Base-by-base conservation (phyloP, 2,329 filamentous ascomycete genomes). In the Trichoderma citrinoviride region DNA sequence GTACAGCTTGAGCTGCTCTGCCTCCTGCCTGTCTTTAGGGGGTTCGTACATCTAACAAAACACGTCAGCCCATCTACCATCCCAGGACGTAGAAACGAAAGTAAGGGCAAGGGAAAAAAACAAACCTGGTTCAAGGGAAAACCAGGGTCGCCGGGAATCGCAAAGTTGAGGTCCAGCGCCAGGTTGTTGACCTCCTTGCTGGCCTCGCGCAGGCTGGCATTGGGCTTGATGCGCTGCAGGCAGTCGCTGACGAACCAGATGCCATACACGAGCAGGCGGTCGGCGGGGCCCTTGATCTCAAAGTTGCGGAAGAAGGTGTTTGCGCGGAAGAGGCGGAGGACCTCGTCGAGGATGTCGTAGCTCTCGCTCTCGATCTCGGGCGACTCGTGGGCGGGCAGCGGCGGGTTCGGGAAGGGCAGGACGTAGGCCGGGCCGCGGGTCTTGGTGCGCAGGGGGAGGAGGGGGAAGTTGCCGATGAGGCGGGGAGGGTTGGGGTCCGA, bases 241-340 rank as follows among this genome's bases (percentile, higher is more conserved):
- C 92, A 93, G 78, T 98, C 93, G 79, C 90, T 94, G 73, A 98
- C 85, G 79, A 94, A 98, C 75, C 96, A 85, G 77, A 97, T 99
- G 68, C 94, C 94, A 81, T 99, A 99, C 74, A 98, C 93, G 70
- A 99, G 85, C 74, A 98, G 87, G 46, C 95, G 87, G 80, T 99
- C 95, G 65, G 95, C 94, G 27, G 92, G 91, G 15, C 95, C 95
- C 80, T 97, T 94, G 82, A 98, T 96, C 83, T 98, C 95, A 74
- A 99, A 99, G 85, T 98, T 99, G 74, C 95, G 91, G 85, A 98
- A 99, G 80, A 99, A 94, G 67, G 94, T 97, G 83, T 99, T 98
- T 73, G 95, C 94, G 69, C 95, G 92, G 85, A 98, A 99, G 56
- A 98, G 86, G 14, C 89, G 85, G 63, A 99, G 85, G 58, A 96